Evolutionary conservation across 148 eudicot species (phyloP).

Genomic region (Silene latifolia): DNA sequence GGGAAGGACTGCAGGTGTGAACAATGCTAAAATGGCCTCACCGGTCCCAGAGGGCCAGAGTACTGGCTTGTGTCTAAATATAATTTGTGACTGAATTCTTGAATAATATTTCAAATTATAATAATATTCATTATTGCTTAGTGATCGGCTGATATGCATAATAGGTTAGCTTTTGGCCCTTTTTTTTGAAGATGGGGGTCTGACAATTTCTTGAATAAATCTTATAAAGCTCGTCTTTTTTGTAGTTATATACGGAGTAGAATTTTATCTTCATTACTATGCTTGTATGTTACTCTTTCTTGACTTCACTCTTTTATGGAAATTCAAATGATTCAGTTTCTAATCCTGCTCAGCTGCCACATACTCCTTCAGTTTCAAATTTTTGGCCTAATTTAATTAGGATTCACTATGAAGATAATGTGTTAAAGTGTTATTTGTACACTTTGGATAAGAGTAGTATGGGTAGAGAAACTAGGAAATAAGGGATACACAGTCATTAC

Average conservation of each 20-base stretch:
- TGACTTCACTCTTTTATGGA: neutral
- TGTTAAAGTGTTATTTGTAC: neutral
- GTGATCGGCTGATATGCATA: neutral
- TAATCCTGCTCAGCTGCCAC: neutral
- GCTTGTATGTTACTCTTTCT: neutral
- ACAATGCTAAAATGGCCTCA: neutral
- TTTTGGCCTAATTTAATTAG: neutral
- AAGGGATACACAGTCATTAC: neutral
- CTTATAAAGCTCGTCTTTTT: neutral
- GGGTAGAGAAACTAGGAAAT: neutral
- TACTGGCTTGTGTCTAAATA: neutral
- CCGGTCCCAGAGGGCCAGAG: neutral
- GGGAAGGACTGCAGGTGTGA: neutral
- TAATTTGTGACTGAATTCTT: neutral
- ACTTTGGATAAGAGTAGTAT: neutral
- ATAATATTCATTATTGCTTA: neutral
- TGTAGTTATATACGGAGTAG: too few relatives aligned
- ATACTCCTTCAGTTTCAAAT: neutral
- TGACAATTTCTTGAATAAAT: neutral
- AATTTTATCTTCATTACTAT: too few relatives aligned
- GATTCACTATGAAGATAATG: neutral
- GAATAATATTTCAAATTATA: neutral
- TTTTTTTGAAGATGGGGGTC: neutral
- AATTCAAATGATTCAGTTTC: neutral
- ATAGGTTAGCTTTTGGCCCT: neutral